Base-by-base conservation (phyloP, 441 rosid species). In the Viola pubescens region DNA sequence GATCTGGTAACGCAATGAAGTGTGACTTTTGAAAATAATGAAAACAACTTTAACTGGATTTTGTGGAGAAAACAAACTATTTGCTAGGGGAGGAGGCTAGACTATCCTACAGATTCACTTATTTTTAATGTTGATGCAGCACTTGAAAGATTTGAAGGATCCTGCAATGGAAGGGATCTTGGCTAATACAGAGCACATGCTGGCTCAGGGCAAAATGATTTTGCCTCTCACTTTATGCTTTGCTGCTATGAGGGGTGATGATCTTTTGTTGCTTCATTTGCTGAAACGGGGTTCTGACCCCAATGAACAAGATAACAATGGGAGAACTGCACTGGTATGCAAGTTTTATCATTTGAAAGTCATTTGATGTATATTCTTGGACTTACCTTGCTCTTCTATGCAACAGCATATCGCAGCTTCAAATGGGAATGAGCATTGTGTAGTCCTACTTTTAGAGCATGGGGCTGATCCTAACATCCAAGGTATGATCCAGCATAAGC, bases 361-460 rank as follows among this genome's bases (percentile, higher is more conserved):
- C 48, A 37, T 56, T 59, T 55, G 44, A 47, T 54, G 37, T 12
- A 7, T 37, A 56, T 38, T 49, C 8, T 38, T 14, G 40, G 52
- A 60, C 40, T 63, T 38, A 48, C 48, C 52, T 49, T 61, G 42
- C 56, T 61, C 54, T 54, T 54, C 3, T 42, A 39, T 72, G 38
- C 55, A 62, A 73, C 81, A 91, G 98, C 96, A 91, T 54, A 77
- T 87, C 62, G 91, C 95, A 43, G 94, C 98, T 48, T 76, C 95
- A 34, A 79, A 50, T 48, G 98, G 96, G 70, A 73, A 73, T 67
- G 76, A 76, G 56, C 82, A 80, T 48, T 87, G 95, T 48, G 79
- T 81, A 40, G 65, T 75, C 73, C 77, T 87, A 16, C 96, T 91
- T 39, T 72, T 88, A 7, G 91, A 85, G 63, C 81, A 73, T 37